Base-by-base conservation (phyloP, 805 yeast genomes). In the Saccharomycopsis sp. region DNA sequence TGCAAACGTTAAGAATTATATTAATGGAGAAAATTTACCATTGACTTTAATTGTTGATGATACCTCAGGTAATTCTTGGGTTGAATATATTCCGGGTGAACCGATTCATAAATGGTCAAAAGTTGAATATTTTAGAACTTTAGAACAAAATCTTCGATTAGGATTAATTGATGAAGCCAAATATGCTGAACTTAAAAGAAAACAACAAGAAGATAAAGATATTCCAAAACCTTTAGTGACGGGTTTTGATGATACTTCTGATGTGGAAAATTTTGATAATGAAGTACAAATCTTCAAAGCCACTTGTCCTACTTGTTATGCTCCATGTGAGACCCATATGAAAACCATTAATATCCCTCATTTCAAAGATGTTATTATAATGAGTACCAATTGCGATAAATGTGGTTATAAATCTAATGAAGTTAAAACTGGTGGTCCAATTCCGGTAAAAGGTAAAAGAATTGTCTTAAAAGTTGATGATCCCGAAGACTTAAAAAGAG, bases 401-500 rank as follows among this genome's bases (percentile, higher is more conserved):
- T 92, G 99, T 64, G 98, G 97, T 28, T 92, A 83, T 63, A 89
- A 85, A 64, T 84, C 95, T 14, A 92, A 92, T 58, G 99, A 92
- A 61, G 98, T 92, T 49, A 92, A 89, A 64, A 92, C 98, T 4
- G 99, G 99, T 45, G 99, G 99, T 52, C 94, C 81, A 5, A 80
- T 92, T 36, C 96, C 98, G 25, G 80, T 67, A 3, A 70, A 77
- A 58, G 99, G 96, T 47, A 77, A 76, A 49, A 76, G 69, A 47
- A 73, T 87, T 46, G 69, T 79, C 1, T 67, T 92, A 39, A 68
- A 67, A 48, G 78, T 89, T 48, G 97, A 89, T 51, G 60, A 67
- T 45, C 78, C 87, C 2, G 95, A 86, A 51, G 99, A 92, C 65
- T 70, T 92, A 52, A 79, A 94, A 28, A 77, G 99, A 65, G 98